phyloP scores from a whole-genome alignment of 306 rosid species.

The Senna tora region DNA sequence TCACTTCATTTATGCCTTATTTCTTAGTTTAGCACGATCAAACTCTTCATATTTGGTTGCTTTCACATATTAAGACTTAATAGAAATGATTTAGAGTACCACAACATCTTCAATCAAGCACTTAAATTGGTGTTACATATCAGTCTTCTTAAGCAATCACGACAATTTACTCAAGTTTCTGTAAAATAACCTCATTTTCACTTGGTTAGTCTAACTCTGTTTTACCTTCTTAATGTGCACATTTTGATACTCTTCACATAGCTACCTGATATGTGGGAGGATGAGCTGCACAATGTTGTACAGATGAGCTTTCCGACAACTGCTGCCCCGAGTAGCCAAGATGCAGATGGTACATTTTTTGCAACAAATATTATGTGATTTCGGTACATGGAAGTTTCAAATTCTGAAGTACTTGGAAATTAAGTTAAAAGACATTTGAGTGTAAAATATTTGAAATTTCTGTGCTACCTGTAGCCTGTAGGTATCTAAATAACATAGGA shows the following conservation, averaged over 20 bases:
- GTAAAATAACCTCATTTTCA: neutral
- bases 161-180: neutral
- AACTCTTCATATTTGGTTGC: neutral
- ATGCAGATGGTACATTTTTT: conserved; percentile 57
- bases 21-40: neutral
- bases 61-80: neutral
- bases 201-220: conserved; percentile 6
- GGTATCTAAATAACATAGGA: neutral
- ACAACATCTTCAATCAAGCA: conserved; percentile 19
- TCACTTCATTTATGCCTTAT: conserved; percentile 22
- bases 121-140: conserved; percentile 23
- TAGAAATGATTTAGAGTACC: conserved; percentile 1
- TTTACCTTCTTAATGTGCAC: conserved; percentile 35
- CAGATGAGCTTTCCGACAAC: conserved; percentile 74
- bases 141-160: conserved; percentile 8
- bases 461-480: no score
- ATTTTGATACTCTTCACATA: conserved; percentile 42
- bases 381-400: neutral
- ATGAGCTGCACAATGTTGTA: conserved; percentile 86
- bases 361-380: neutral
- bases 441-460: neutral
- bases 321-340: conserved; percentile 60
- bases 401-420: neutral
- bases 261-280: conserved; percentile 85
- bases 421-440: neutral